Evolutionary conservation across 2,329 filamentous ascomycete genomes (phyloP).

Genomic region (Phialophora verrucosa): DNA sequence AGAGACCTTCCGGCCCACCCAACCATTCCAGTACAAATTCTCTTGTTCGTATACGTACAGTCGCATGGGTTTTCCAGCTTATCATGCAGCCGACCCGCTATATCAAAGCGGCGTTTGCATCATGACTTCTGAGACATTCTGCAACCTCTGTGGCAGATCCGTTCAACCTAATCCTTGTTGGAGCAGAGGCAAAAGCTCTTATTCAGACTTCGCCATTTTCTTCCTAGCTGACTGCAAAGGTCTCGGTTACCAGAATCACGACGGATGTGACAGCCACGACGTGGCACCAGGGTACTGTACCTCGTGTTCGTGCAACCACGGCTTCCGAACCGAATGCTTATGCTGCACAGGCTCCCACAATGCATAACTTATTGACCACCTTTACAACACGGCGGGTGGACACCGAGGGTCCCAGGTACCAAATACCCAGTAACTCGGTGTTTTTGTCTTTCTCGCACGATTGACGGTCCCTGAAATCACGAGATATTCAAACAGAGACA

Average conservation of each 20-base stretch:
- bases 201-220: slow-evolving; percentile 5
- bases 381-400: neutral
- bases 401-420: neutral
- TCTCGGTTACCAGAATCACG: neutral
- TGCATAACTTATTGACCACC: slow-evolving; percentile 8
- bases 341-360: neutral
- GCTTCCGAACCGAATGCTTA: slow-evolving; percentile 15
- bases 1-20: slow-evolving; percentile 26
- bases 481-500: neutral
- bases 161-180: slow-evolving; percentile 28
- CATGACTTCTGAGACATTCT: slow-evolving; percentile 37
- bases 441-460: neutral
- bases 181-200: neutral
- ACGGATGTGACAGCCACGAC: neutral
- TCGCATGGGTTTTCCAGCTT: slow-evolving; percentile 21
- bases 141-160: slow-evolving; percentile 24
- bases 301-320: neutral
- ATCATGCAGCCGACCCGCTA: slow-evolving; percentile 30
- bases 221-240: neutral
- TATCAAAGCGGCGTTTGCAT: slow-evolving; percentile 25
- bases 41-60: slow-evolving; percentile 12
- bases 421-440: neutral
- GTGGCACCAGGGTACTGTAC: neutral
- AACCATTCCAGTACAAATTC: slow-evolving; percentile 12
- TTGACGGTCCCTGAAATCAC: neutral